A percentile compares a stretch with the other conserved stretches of the same genome.
phyloP scores from a whole-genome alignment of 75 land plant species.

The Pinus taeda region DNA sequence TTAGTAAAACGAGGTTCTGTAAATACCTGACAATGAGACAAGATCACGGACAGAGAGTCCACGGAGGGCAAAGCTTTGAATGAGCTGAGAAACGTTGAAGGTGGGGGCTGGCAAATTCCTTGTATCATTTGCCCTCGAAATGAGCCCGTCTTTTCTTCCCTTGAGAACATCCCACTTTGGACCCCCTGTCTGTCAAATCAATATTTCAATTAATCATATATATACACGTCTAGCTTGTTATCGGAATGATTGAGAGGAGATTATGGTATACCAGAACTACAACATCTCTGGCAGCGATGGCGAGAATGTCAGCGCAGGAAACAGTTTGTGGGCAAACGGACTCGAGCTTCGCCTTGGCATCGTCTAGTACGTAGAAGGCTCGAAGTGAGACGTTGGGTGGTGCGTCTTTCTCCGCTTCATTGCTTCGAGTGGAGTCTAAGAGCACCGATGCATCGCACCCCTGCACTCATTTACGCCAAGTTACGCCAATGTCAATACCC shows the following conservation, averaged over 20 bases:
- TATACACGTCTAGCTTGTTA: no score
- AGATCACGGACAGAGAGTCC: conserved; percentile 25
- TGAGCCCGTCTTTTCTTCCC: conserved; percentile 31
- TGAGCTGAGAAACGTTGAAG: conserved; percentile 12
- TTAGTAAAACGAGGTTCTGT: no score
- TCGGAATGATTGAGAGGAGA: no score
- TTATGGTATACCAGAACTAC: neutral
- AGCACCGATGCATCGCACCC: conserved; percentile 58
- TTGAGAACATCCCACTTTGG: conserved; percentile 19
- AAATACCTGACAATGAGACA: conserved; percentile 32
- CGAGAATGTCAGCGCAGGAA: conserved; percentile 58
- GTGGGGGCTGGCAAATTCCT: conserved; percentile 26
- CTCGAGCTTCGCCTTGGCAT: conserved; percentile 49
- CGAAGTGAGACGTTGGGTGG: conserved; percentile 47
- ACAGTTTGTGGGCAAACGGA: conserved; percentile 42
- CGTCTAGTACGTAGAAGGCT: conserved; percentile 51
- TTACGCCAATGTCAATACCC: no score
- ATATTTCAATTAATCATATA: no score
- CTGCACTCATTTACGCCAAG: conserved; percentile 11
- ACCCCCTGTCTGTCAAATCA: conserved; percentile 24
- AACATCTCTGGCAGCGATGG: neutral
- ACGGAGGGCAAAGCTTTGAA: conserved; percentile 16
- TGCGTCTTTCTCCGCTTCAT: conserved; percentile 53
- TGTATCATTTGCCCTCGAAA: conserved; percentile 13
- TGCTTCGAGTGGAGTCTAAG: conserved; percentile 24